Evolutionary conservation across 176 grass and related monocot species (phyloP), one percentile per base, ranked within the genome.

Genomic region (Tuctoria greenei): DNA sequence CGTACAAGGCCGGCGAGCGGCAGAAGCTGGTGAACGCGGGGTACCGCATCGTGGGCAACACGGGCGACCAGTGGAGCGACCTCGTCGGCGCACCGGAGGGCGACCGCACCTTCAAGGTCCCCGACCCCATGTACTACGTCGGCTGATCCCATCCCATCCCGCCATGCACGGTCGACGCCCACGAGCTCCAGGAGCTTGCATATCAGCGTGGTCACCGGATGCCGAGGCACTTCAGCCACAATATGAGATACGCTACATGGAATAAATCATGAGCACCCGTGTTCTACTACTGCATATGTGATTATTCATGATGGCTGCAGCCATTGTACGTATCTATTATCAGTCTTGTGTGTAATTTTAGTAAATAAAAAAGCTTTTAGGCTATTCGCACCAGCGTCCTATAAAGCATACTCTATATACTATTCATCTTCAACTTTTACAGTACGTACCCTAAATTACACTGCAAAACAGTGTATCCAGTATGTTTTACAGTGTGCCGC

Each of bases 11-110:
- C n/a, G 66, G 28, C 55, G 73, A 80, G 81, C 49, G 85, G 35
- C 41, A 60, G 61, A 87, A 85, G 73, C 67, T 92, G 21, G 17
- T 44, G 66, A 69, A 73, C 61, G 57, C 80, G 16, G 73, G 85
- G 2, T 88, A 66, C 15, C 18, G 28, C 14, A 92, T 92, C 67
- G 50, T 81, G 0, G 89, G 78, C 17, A 85, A 73, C 74, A 75
- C 82, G 5, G 86, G 82, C 7, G 86, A 92, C 79, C 89, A 86
- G 58, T 92, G 86, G 89, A 85, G 82, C 67, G 89, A 87, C 38
- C 24, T 91, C 71, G 15, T 87, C 51, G 73, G 73, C 44, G 26
- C 14, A 20, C 67, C 77, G 0, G 82, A 86, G 85, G 81, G 71
- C 5, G 55, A 2, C 0, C 77, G 85, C 18, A 86, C 89, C 23